A percentile compares a stretch with the other conserved stretches of the same genome.
Conservation (phyloP, 163 green algal species). For the Scenedesmus sp. region DNA sequence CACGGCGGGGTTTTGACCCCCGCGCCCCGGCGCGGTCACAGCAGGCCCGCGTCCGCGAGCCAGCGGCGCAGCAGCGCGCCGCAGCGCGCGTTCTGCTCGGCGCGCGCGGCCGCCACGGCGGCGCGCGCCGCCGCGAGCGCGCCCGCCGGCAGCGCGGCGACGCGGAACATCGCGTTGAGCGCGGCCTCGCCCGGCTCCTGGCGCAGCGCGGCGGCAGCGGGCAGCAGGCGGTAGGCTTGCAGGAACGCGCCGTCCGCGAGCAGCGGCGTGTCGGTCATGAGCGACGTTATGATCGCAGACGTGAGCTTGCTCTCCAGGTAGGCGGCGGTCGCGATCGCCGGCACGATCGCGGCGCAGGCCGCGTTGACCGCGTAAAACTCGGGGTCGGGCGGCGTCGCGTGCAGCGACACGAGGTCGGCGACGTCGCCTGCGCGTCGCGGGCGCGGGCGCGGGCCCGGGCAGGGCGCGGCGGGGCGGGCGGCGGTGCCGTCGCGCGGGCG, state of each 20-base stretch:
- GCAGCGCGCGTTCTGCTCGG: constrained; percentile 12
- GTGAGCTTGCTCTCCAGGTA: constrained; percentile 36
- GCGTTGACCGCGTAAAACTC: constrained; percentile 24
- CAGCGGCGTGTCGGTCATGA: constrained; percentile 37
- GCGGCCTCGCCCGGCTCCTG: constrained; percentile 16
- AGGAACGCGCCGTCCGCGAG: constrained; percentile 26
- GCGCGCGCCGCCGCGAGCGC: background rate
- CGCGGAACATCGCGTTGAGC: constrained; percentile 31
- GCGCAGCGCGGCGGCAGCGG: constrained; percentile 6
- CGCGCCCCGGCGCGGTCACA: no score
- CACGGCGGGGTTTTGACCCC: no score
- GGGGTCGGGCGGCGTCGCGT: constrained; percentile 27
- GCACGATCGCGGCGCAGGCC: constrained; percentile 29
- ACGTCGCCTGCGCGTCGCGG: constrained; percentile 30
- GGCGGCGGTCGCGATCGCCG: constrained; percentile 8
- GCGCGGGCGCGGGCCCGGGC: no score
- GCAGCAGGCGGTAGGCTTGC: constrained; percentile 32
- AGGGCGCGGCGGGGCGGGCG: no score
- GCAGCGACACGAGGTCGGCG: background rate
- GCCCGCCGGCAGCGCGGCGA: background rate
- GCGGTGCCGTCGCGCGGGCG: no score
- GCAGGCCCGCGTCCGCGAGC: constrained; percentile 4
- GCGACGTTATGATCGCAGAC: constrained; percentile 24
- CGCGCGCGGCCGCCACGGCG: constrained; percentile 7
- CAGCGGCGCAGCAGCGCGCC: background rate